Evolutionary conservation across 2,329 filamentous ascomycete genomes (phyloP).

Genomic region (Colletotrichum sp.): DNA sequence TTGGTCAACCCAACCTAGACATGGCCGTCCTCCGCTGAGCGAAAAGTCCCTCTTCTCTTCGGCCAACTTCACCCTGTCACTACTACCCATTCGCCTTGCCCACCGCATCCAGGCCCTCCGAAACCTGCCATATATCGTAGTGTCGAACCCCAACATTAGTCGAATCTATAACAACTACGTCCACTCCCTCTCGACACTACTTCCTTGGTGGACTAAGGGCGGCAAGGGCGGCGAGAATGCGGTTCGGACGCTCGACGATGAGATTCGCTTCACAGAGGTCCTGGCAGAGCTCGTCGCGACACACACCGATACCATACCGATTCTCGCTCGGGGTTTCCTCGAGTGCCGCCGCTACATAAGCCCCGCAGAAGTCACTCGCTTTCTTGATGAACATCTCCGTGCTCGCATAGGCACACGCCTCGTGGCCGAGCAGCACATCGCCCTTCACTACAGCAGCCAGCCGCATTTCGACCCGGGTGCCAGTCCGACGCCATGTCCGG

Average conservation of each 20-base stretch:
- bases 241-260: constrained; percentile 82
- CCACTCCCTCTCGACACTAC: constrained; percentile 87
- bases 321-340: constrained; percentile 88
- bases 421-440: constrained; percentile 96
- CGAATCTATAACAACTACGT: constrained; percentile 97
- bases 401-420: constrained; percentile 93
- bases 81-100: constrained; percentile 89
- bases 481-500: constrained; percentile 54
- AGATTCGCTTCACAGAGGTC: constrained; percentile 89
- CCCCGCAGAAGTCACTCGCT: constrained; percentile 81
- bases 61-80: constrained; percentile 93
- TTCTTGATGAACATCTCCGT: constrained; percentile 91
- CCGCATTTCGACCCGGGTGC: constrained; percentile 68
- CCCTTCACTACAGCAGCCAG: constrained; percentile 76
- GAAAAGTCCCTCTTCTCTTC: constrained; percentile 82
- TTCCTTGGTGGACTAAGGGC: constrained; percentile 69
- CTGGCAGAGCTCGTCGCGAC: constrained; percentile 96
- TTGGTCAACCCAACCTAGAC: constrained; percentile 40
- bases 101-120: constrained; percentile 92
- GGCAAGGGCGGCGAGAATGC: constrained; percentile 39
- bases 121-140: constrained; percentile 95
- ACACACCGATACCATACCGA: constrained; percentile 92
- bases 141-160: constrained; percentile 94
- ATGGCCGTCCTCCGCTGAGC: constrained; percentile 84
- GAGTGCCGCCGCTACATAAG: constrained; percentile 92